Evolutionary conservation across 805 yeast genomes (phyloP), one percentile per base, ranked within the genome.

Genomic region (Debaryomyces castellii): DNA sequence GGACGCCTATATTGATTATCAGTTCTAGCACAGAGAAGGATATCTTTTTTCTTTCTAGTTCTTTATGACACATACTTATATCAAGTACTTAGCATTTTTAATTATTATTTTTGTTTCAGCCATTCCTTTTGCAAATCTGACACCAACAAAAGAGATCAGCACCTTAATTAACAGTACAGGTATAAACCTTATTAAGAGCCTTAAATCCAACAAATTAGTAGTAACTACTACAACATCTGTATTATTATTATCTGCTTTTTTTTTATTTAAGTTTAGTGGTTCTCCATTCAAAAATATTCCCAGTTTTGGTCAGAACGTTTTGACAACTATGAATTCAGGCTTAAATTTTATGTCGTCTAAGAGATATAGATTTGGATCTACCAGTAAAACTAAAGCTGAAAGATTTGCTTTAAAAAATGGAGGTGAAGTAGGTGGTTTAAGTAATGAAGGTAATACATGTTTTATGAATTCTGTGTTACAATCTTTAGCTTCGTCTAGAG

Each of bases 401-500:
- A 60, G 59, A 30, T 63, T 67, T 47, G 83, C 84, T n/a, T 48
- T 76, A 44, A 71, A 71, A 40, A 70, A 76, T 44, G 92, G 92
- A 46, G 91, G 91, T 1, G 79, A 77, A 43, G 78, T 89, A 27
- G 97, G 96, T 21, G 97, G 97, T 1, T 74, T 91, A 30, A 77
- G 80, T 47, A 91, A 91, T 61, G 96, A 89, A 52, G 97, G 97
- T 11, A 91, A 91, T 60, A 89, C 97, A 0, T 91, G 97, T 64
- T 91, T 91, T 57, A 89, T 90, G 95, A 91, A 91, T 66, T 82
- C 90, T 20, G 97, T 91, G 1, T 64, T 91, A 22, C 97, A 91
- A 63, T 78, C 87, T 14, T 66, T 90, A 46, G 90, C 96, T 0
- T 84, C 92, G 0, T 84, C 94, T 0, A 73, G 76, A 21, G 78